Evolutionary conservation across 495 filamentous ascomycete species (phyloP), one percentile per base, ranked within the genome.

Genomic region (Sabuloglossum arenarium): DNA sequence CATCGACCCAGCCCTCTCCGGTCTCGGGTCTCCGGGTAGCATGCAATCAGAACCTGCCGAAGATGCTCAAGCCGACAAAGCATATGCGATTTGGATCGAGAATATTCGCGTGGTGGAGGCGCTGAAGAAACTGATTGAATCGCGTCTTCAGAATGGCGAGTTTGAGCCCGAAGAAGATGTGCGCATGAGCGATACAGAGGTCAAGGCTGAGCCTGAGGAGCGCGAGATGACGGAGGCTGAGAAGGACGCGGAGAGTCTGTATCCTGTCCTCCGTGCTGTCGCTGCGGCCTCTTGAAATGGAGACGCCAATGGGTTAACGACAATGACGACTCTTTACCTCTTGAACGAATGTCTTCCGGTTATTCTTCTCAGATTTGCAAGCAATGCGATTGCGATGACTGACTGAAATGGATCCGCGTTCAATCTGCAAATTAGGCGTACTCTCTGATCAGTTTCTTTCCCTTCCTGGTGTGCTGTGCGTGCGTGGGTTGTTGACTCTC

Each of bases 21-120:
- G 25, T 0, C 28, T 43, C 29, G 54, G 24, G 8, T 43, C 30
- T 14, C 30, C 53, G 4, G 23, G 6, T 19, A 21, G 21, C 32
- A 27, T 27, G 53, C 53, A 30, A 8, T 54, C 53, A 16, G 53
- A 37, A 8, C 5, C 21, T 21, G 49, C 6, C 11, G 53, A 54
- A 6, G 64, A 66, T n/a, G 24, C 47, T 9, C 47, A 51, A 16
- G 47, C 47, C 5, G 47, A 51, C 24, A 58, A 56, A 49, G 62
- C 60, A 42, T 67, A 70, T 58, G 64, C 67, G 55, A 59, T 59
- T 11, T 71, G 69, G 69, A 62, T 71, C 14, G 68, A 71, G 58
- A 71, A 70, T 53, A 69, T 70, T 56, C 66, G 69, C 30, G 65
- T 65, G 14, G 69, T 71, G 37, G 69, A 71, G 60, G 54, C 56